Evolutionary conservation across 306 rosid genomes (phyloP), one percentile per base, ranked within the genome.

Genomic region (Pyrus pyrifolia): DNA sequence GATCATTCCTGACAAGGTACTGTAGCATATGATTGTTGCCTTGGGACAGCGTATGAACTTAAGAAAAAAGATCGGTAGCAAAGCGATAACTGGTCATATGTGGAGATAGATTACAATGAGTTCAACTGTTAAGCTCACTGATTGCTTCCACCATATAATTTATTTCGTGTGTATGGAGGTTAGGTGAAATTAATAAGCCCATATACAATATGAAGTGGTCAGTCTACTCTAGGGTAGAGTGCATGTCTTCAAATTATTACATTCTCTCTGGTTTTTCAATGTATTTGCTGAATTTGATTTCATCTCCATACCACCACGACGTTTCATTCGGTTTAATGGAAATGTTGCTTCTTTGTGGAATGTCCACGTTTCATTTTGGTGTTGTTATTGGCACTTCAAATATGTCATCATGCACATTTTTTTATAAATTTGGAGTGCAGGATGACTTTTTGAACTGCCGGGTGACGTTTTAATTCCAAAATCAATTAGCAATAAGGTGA

Each of bases 1-100:
- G 44, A 23, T 74, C 59, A 45, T 53, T 35, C 64, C 64, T 68
- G 62, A 45, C 75, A 66, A 29, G 38, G 45, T 80, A 74, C 66
- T 33, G 68, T 52, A 74, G 49, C 76, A 61, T 49, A 60, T 38
- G 46, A 68, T 44, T 31, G 78, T 58, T 44, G 58, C 46, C 44
- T 31, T 60, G 33, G 66, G 59, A 53, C 57, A 35, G 30, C 42
- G 8, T 38, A 76, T 67, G 58, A 19, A 40, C 59, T 38, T 67
- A 7, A 72, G 40, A 42, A 4, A 21, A 21, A 64, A 29, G 49
- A 52, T 61, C 12, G 29, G 52, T 31, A 51, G 21, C 44, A 49
- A 49, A 53, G 44, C 29, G 3, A 38, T 55, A 55, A 60, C 31
- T 11, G 57, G 42, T 75, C 38, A 49, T 17, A 29, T 18, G 25